Evolutionary conservation across 1,139 yeast species (phyloP).

Genomic region (Blastobotrys illinoisensis): DNA sequence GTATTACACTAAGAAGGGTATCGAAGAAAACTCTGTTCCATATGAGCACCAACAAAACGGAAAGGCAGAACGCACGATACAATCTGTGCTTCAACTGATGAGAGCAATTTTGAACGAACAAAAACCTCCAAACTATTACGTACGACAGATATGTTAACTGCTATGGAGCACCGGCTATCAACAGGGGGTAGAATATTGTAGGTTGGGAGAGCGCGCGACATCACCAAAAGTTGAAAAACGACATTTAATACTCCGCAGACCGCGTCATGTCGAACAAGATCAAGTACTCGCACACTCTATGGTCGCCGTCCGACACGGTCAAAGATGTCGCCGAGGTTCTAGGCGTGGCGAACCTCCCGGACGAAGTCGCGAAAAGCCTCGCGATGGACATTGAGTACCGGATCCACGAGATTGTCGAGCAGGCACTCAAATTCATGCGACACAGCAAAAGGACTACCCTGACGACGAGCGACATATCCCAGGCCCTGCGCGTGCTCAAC

Average conservation of each 20-base stretch:
- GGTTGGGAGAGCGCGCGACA: background rate
- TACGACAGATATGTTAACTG: background rate
- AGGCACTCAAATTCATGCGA: constrained; percentile 93
- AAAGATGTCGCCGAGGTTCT: constrained; percentile 92
- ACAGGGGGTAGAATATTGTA: no score
- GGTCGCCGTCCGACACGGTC: constrained; percentile 98
- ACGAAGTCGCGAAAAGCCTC: constrained; percentile 86
- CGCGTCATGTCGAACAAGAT: constrained; percentile 22
- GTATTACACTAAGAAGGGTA: no score
- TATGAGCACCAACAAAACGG: no score
- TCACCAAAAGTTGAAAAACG: background rate
- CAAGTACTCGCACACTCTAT: constrained; percentile 78
- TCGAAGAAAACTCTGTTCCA: no score
- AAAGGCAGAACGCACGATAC: no score
- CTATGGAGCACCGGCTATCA: no score
- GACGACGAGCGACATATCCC: constrained; percentile 74
- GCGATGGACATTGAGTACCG: constrained; percentile 99
- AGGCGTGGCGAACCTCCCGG: constrained; percentile 73
- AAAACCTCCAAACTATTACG: no score
- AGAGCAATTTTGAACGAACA: no score
- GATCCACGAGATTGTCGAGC: constrained; percentile 90
- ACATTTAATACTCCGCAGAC: no score
- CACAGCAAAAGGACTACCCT: constrained; percentile 82
- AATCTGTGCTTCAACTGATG: no score
- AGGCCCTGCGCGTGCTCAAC: constrained; percentile 78